Base-by-base conservation (phyloP, 208 protist genomes). In the Trypanosoma rangeli region DNA sequence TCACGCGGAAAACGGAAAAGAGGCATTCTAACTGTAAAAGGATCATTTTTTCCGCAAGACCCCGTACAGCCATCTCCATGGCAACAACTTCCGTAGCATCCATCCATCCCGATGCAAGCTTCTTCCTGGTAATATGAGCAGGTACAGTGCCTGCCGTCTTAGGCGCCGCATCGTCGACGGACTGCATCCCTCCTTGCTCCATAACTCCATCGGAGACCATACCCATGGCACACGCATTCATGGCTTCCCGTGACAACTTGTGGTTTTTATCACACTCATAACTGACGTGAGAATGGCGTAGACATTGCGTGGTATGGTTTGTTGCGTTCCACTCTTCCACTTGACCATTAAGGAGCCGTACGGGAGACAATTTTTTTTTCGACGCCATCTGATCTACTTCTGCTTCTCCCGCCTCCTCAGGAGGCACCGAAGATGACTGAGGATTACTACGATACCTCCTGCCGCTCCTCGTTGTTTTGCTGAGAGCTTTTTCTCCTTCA, bases 21-120 rank as follows among this genome's bases (percentile, higher is more conserved):
- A 90, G 71, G 76, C 83, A 93, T 28, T 68, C 68, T 29, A 90
- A 83, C 77, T 94, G 82, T 5, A 93, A 24, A 16, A 85, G 35
- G 20, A 92, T 59, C 54, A 56, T 55, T n/a, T 77, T n/a, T 20
- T 62, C 39, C 33, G 80, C 63, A 46, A 74, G 18, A 22, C 29
- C 65, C 16, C 86, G 84, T 5, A 59, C 44, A 46, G 52, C 67
- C 15, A 53, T 74, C 65, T 92, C 89, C 59, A 80, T 74, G 24
- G 78, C 53, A 68, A 80, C 42, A 26, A 91, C 29, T 52, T 26
- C 31, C 20, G 5, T 31, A 24, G 52, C 49, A 46, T 71, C 42
- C 26, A 42, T 42, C 20, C 24, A 10, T 56, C 7, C 16, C 13
- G n/a, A 46, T 50, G 46, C n/a, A 39, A 46, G 16, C 46, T 49